Evolutionary conservation across 495 filamentous ascomycete genomes (phyloP), one percentile per base, ranked within the genome.

Genomic region (Penicillium atrosanguineum): DNA sequence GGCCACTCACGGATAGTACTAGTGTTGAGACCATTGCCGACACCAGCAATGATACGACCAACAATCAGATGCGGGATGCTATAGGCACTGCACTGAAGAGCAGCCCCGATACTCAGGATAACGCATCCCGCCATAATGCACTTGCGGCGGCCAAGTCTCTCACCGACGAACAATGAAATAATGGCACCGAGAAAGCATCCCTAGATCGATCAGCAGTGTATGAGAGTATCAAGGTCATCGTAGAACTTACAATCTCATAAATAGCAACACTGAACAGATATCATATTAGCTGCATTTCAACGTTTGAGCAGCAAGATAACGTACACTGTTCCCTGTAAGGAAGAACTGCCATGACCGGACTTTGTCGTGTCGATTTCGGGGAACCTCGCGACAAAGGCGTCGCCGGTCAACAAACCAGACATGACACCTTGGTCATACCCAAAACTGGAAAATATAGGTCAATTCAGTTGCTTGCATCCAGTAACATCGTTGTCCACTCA

Each of bases 181-280:
- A 84, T 62, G 21, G 82, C 79, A 25, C 83, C 82, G n/a, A 83
- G 56, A 55, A 85, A 82, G 54, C 79, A 84, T 28, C 81, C 83
- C 63, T 69, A 48, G 4, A 20, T 19, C 11, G 21, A 39, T 56
- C 16, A 57, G 80, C 63, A 25, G 14, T 26, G 7, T 21, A 48
- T 9, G 46, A 52, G 14, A n/a, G n/a, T n/a, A 6, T 25, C 0
- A 4, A 4, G 20, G 4, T 18, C 3, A 8, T 25, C 21, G 6
- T n/a, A 12, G 8, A 43, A 61, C 66, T 39, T 52, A 69, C 67
- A 21, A 72, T 72, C 45, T 72, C 69, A 31, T 72, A 72, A 21
- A 72, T 72, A 34, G 69, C 69, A 45, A 69, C 67, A 44, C 64
- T 67, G 28, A 46, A 7, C 9, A 4, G 14, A 37, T 12, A 14